Evolutionary conservation across 2,329 filamentous ascomycete species (phyloP).

Genomic region (Diaporthe vexans): DNA sequence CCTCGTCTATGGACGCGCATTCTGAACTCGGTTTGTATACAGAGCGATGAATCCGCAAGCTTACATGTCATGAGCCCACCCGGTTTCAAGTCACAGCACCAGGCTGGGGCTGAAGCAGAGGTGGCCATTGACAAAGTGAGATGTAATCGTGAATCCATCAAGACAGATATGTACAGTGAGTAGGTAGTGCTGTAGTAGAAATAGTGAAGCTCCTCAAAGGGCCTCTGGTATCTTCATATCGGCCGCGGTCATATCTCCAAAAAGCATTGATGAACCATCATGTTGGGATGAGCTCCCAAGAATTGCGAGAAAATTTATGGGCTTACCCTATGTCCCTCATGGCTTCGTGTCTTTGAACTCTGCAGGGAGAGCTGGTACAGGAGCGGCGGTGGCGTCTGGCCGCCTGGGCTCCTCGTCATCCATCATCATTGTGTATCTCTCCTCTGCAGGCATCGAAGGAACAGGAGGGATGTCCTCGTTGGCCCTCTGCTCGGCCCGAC

Average conservation of each 20-base stretch:
- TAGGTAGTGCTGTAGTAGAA: slow-evolving; percentile 16
- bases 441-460: slow-evolving; percentile 59
- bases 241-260: slow-evolving; percentile 15
- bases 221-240: slow-evolving; percentile 36
- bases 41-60: slow-evolving; percentile 1
- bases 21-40: slow-evolving; percentile 18
- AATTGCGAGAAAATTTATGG: neutral
- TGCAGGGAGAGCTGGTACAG: slow-evolving; percentile 7
- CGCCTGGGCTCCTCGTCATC: slow-evolving; percentile 63
- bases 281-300: neutral
- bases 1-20: slow-evolving; percentile 25
- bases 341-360: slow-evolving; percentile 19
- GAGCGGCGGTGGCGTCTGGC: slow-evolving; percentile 13
- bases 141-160: slow-evolving; percentile 1
- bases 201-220: slow-evolving; percentile 23
- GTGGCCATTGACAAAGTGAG: neutral
- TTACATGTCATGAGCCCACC: neutral
- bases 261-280: slow-evolving; percentile 9
- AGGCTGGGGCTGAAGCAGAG: slow-evolving; percentile 33
- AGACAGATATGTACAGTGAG: slow-evolving; percentile 39
- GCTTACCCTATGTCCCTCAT: neutral
- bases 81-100: slow-evolving; percentile 34
- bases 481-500: slow-evolving; percentile 59
- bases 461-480: slow-evolving; percentile 55
- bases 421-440: slow-evolving; percentile 65